Evolutionary conservation across 1,284 basidiomycete genomes (phyloP).

Genomic region (Trichosporon faecale): DNA sequence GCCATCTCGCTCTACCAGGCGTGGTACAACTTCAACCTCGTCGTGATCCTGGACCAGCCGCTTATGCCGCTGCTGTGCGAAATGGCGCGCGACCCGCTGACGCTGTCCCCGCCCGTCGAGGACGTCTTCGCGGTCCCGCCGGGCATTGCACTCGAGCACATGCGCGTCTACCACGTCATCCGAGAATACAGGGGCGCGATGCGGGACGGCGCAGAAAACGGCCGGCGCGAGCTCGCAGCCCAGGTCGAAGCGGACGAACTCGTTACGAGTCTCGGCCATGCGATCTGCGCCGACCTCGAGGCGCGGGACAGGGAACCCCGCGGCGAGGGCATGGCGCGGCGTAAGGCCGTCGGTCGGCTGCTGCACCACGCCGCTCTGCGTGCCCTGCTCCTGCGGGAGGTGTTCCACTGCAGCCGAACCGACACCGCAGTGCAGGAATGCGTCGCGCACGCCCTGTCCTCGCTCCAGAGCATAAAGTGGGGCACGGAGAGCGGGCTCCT

Average conservation of each 20-base stretch:
- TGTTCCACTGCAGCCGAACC: slow-evolving; percentile 13
- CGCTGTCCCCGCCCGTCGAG: not conserved
- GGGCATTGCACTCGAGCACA: slow-evolving; percentile 7
- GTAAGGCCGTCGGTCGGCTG: not conserved
- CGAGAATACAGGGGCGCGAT: not conserved
- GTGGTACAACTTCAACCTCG: slow-evolving; percentile 18
- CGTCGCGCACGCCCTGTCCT: slow-evolving; percentile 12
- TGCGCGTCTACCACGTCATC: slow-evolving; percentile 8
- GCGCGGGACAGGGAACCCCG: not conserved
- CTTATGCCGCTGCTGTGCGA: slow-evolving; percentile 12
- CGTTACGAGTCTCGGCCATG: slow-evolving; percentile 1
- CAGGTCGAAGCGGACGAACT: slow-evolving; percentile 24
- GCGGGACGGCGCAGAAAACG: not conserved
- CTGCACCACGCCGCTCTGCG: slow-evolving; percentile 21
- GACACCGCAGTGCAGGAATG: slow-evolving; percentile 14
- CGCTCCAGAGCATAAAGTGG: slow-evolving; percentile 20
- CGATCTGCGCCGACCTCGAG: slow-evolving; percentile 9
- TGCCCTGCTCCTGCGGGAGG: slow-evolving; percentile 18
- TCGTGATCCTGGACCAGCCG: slow-evolving; percentile 12
- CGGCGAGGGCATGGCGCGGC: not conserved
- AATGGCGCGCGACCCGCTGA: not conserved
- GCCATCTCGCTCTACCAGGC: slow-evolving; percentile 16
- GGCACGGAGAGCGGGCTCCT: slow-evolving; percentile 22
- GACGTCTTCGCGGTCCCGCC: slow-evolving; percentile 14
- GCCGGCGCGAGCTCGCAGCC: slow-evolving; percentile 1